Base-by-base conservation (phyloP, 192 early-diverging fungal genomes). In the Kickxella alabastrina region DNA sequence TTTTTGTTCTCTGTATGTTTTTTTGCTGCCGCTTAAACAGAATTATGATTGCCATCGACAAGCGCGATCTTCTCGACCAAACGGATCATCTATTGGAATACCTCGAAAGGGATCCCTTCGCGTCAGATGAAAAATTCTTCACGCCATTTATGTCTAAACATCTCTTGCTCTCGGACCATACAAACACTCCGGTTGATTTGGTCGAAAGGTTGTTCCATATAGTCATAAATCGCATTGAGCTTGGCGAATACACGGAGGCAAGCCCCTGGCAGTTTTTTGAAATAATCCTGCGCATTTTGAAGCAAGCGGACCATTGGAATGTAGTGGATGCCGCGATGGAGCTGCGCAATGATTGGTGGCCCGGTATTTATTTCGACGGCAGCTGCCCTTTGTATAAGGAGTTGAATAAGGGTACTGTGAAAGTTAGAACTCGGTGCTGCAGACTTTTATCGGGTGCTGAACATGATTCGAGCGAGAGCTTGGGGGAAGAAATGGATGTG, bases 91-190 rank as follows among this genome's bases (percentile, higher is more conserved):
- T 65, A 37, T 32, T 67, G n/a, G 71, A 75, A 2, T 75, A 63
- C 21, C 32, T 75, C 31, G 57, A 66, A 24, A 19, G 43, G 39
- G 71, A 75, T 23, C 71, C 71, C 3, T 67, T 52, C 28, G 71
- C 64, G 17, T 37, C 52, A 0, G 46, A 31, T 2, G 27, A 37
- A 7, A 52, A 7, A 13, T 43, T 52, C 29, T 58, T 71, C 15
- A 6, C 18, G 15, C 21, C 43, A 2, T 59, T 52, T n/a, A 54
- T 71, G 41, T 21, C 39, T 6, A n/a, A n/a, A 34, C 22, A 26
- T 2, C 43, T 59, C 4, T 15, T 1, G 3, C 10, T 17, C 5
- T 7, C 23, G 4, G 29, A 25, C 12, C 34, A 25, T 1, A 18
- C 28, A 12, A 24, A 44, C 6, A 3, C 17, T 10, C 18, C 34